Evolutionary conservation across 78 protist genomes (phyloP), one percentile per base, ranked within the genome.

Genomic region (Dictyostelium discoideum): DNA sequence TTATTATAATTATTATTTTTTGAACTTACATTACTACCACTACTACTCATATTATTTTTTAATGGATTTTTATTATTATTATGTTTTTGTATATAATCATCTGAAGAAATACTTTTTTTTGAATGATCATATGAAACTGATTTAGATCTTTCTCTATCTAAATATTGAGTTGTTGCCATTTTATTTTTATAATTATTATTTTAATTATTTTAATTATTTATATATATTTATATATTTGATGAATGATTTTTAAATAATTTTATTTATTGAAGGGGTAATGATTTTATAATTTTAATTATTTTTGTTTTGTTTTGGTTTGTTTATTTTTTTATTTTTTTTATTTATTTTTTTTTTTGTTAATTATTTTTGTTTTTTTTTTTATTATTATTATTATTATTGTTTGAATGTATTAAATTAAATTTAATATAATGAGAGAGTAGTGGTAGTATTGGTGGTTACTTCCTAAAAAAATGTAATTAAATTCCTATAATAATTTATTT

Each of bases 141-240:
- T 44, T 79, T 79, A 11, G 63, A 44, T 79, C 84, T 79, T 79
- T 79, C 84, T 79, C 60, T 79, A 32, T 79, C 67, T n/a, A 79
- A n/a, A 79, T 37, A 69, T 69, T 69, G 77, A 11, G 77, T 69
- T 24, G 77, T 79, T n/a, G 84, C 44, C 81, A 74, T 74, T 74
- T 26, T 74, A 13, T 72, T 72, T 11, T 72, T 73, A 29, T 67
- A n/a, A 67, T 69, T 22, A 69, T 26, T 69, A 69, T 65, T 65
- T 3, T 65, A 9, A 69, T 26, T 69, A 69, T 65, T 65, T 3
- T 65, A 9, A 65, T 65, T 65, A n/a, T n/a, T 65, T n/a, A 65
- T 22, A 65, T 24, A 24, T 22, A 32, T 32, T 1, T 32, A 1
- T 32, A 16, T 54, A 16, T 48, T 48, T 48, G 57, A 48, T 48